Evolutionary conservation across 176 grass and related monocot genomes (phyloP).

Genomic region (Oryza punctata): DNA sequence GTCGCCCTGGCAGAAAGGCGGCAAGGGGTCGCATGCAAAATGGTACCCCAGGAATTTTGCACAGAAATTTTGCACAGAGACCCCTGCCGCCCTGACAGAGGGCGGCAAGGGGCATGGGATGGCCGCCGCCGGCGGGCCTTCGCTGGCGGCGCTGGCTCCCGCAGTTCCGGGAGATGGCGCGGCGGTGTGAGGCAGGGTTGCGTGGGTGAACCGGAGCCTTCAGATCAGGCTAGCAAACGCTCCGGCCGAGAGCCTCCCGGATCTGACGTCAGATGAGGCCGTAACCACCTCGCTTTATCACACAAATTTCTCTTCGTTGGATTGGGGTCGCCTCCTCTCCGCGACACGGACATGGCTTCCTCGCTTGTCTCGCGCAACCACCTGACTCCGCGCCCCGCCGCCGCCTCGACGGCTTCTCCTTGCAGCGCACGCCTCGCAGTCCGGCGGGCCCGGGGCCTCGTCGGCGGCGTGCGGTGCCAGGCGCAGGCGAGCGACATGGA

Average conservation of each 20-base stretch:
- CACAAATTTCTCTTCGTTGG: neutral
- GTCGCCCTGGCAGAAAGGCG: no score
- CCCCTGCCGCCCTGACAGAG: no score
- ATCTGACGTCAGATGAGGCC: neutral
- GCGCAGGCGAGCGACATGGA: constrained; percentile 38
- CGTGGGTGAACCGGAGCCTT: neutral
- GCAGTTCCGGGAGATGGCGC: neutral
- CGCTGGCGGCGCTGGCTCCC: no score
- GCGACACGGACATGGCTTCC: constrained; percentile 19
- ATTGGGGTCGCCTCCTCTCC: neutral
- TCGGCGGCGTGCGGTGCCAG: constrained; percentile 46
- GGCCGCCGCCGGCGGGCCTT: neutral
- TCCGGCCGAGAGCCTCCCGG: no score
- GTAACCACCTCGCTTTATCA: neutral
- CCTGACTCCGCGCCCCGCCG: neutral
- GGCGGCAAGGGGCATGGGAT: no score
- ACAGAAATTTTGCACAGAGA: no score
- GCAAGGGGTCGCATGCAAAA: no score
- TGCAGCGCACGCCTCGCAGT: neutral
- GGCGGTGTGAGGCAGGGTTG: neutral
- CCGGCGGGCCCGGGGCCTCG: neutral
- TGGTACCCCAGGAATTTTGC: no score
- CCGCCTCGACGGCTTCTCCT: neutral
- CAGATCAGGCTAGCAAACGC: no score
- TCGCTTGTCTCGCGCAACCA: constrained; percentile 5